Percentiles rank a stretch among this genome's conserved stretches.
These are phyloP conservation scores for Phytopythium oedochilum DNA, from an alignment of 352 stramenopile species.

Conservation along the genomic window DNA sequence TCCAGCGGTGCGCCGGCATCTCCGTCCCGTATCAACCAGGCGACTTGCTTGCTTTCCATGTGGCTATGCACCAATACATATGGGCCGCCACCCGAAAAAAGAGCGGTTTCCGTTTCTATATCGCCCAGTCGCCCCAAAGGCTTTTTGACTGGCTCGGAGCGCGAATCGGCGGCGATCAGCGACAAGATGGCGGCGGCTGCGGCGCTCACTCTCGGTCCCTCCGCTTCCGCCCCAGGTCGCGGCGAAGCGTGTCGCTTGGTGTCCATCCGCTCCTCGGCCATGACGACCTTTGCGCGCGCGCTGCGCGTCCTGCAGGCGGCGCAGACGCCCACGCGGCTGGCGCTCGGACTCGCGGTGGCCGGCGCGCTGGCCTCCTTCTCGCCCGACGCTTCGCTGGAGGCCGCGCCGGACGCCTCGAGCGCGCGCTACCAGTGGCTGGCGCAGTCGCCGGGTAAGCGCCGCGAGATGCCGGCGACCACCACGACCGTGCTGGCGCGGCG, in stretches of 20 bases:
- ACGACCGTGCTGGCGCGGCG: neutral
- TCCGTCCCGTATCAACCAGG: neutral
- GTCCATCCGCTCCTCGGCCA: no score
- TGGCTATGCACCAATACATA: neutral
- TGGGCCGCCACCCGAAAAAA: neutral
- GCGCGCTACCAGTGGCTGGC: neutral
- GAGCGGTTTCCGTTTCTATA: constrained; percentile 1
- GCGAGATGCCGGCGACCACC: neutral
- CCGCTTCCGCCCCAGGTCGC: neutral
- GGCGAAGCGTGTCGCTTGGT: neutral
- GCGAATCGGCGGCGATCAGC: no score
- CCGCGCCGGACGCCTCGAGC: neutral
- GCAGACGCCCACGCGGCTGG: neutral
- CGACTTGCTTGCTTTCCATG: no score
- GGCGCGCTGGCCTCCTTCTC: neutral
- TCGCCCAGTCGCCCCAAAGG: neutral
- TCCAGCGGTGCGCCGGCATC: neutral
- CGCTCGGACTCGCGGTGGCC: neutral
- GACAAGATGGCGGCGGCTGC: neutral
- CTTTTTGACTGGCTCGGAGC: neutral
- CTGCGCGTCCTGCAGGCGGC: neutral
- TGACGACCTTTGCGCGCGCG: neutral
- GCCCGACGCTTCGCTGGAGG: neutral
- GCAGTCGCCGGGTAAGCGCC: neutral
- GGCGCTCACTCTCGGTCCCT: neutral